Evolutionary conservation across 2,329 filamentous ascomycete species (phyloP), one percentile per base, ranked within the genome.

Genomic region (Fulvia fulva): DNA sequence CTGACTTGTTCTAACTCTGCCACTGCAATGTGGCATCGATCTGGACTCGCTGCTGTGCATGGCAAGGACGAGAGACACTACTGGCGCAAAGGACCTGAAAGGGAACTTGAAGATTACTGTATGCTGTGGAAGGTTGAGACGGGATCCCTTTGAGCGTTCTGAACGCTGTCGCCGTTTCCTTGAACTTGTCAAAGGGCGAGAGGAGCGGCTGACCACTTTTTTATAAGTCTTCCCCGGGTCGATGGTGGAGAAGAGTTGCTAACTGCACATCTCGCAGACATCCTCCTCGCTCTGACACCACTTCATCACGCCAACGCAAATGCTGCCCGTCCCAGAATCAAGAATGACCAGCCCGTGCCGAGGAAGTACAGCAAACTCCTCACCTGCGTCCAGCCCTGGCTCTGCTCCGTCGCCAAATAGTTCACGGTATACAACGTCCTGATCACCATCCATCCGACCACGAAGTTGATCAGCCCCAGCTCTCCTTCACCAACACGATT

Each of bases 221-320:
- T 71, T 67, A 77, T 78, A 76, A 73, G 76, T 78, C 11, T 52
- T 55, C 63, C 68, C 26, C n/a, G 23, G 32, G 26, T 25, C 16
- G 7, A 16, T 32, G 23, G 43, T 41, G 5, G 37, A 41, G 9
- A 41, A 47, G 23, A 34, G 53, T 56, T 49, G 62, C 69, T 71
- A 63, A 70, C 66, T 69, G 60, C 60, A 46, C 55, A 37, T n/a
- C 3, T 50, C 23, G 22, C 34, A 23, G 19, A 25, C 21, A 21
- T 23, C 11, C 32, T 41, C n/a, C 50, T 50, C 46, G 6, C 30
- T n/a, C 26, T n/a, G n/a, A n/a, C n/a, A n/a, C n/a, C n/a, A n/a
- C n/a, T n/a, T n/a, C n/a, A n/a, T 28, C 21, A 54, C 5, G 37
- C 52, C 43, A 73, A 53, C 26, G 62, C 67, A 49, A 63, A 46